Evolutionary conservation across 1,139 yeast species (phyloP), one percentile per base, ranked within the genome.

Genomic region (Hyphopichia buzzinii): DNA sequence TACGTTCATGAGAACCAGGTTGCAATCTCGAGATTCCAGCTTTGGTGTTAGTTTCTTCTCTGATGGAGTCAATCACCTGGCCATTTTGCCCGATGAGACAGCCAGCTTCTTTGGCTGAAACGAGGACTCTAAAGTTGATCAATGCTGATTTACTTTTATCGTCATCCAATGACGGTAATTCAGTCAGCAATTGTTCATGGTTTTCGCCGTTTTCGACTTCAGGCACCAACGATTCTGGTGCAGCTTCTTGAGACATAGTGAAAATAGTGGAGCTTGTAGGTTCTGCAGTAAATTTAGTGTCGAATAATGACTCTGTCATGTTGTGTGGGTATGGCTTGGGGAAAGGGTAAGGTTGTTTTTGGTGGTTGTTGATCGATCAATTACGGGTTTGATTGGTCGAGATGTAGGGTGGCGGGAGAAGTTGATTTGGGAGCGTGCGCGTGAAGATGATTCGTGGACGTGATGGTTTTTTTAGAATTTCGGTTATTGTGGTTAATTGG

Each of bases 71-170:
- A 43, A 89, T 89, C 37, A 84, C 86, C 40, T 76, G 72, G 30
- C 97, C 97, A 48, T 80, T 84, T 51, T 85, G 86, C 32, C 97
- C 97, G 52, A 89, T 89, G 44, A 89, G 79, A 44, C 90, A 85
- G 14, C 96, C 96, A 11, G 96, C 90, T 60, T 89, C 97, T 55
- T 84, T 85, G 39, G 94, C 79, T 10, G 94, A 79, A 16, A 89
- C 87, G 30, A 89, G 69, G 2, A 89, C 77, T 47, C 96, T 72
- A 54, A 69, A 74, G 39, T 78, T 78, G 41, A 77, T 73, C 39
- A 77, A 65, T 5, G 72, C 67, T 11, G 63, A 51, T 8, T 60
- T 54, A 41, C 59, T 56, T 17, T 60, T 47, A 32, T 48, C 52
- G 36, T 60, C 64, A 29, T 54, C 54, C 36, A 62, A 42, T 26